Conservation (phyloP, 768 basidiomycete genomes). For the Phaffia tasmanica region DNA sequence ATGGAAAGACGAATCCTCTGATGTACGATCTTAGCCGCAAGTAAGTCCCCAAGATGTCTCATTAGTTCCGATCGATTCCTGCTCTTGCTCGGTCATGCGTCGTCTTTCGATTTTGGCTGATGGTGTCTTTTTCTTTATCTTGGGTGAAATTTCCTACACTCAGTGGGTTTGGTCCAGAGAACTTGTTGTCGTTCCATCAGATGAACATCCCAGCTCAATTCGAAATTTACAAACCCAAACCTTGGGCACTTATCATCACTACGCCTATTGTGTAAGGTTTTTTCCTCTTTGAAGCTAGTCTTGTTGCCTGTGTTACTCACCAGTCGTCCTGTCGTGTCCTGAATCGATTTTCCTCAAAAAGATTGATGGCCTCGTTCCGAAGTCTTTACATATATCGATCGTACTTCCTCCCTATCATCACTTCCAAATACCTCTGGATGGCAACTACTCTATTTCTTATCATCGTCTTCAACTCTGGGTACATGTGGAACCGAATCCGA, state of each 20-base stretch:
- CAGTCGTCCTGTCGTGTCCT: constrained; percentile 41
- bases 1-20: constrained; percentile 48
- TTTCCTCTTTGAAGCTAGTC: constrained; percentile 50
- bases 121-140: neutral
- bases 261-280: constrained; percentile 15
- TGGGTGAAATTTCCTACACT: neutral
- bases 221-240: constrained; percentile 51
- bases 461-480: constrained; percentile 76
- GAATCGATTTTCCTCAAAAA: constrained; percentile 46
- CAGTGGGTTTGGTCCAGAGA: constrained; percentile 73
- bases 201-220: constrained; percentile 65
- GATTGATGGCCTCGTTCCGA: constrained; percentile 27
- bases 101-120: neutral
- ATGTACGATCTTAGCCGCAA: constrained; percentile 48
- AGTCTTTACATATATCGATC: constrained; percentile 28
- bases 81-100: neutral
- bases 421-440: constrained; percentile 37
- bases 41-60: constrained; percentile 14
- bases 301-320: constrained; percentile 48
- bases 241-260: constrained; percentile 22
- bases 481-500: constrained; percentile 94
- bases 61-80: neutral
- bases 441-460: constrained; percentile 52
- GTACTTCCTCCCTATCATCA: constrained; percentile 17
- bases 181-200: constrained; percentile 65